Evolutionary conservation across 2,329 filamentous ascomycete genomes (phyloP).

Genomic region (Cladobotryum protrusum): DNA sequence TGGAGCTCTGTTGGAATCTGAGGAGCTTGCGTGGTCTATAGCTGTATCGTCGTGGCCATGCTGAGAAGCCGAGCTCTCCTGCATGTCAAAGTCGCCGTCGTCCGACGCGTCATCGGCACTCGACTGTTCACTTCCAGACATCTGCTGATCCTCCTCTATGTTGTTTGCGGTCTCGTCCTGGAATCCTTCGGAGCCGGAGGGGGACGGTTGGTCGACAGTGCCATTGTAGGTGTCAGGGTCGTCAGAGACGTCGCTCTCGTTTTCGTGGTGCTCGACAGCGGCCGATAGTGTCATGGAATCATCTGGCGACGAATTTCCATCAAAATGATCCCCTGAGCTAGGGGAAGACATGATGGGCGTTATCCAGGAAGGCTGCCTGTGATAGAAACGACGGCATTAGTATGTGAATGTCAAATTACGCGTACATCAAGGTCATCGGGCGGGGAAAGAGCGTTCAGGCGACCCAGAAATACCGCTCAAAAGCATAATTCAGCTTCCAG

Average conservation of each 20-base stretch:
- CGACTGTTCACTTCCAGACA: conserved; percentile 42
- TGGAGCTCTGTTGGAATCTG: conserved; percentile 58
- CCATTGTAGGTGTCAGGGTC: conserved; percentile 61
- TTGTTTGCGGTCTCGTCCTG: conserved; percentile 37
- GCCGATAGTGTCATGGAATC: conserved; percentile 36
- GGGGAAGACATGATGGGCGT: conserved; percentile 58
- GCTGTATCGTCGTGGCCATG: conserved; percentile 39
- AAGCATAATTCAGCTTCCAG: conserved; percentile 14
- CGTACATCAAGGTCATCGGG: conserved; percentile 17
- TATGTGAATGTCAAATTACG: conserved; percentile 15
- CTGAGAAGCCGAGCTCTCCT: conserved; percentile 45
- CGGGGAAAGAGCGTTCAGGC: conserved; percentile 20
- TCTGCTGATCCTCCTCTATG: conserved; percentile 32
- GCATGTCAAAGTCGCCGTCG: conserved; percentile 72
- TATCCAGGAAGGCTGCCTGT: conserved; percentile 53
- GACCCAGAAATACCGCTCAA: conserved; percentile 21
- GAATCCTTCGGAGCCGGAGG: conserved; percentile 35
- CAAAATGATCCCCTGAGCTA: conserved; percentile 55
- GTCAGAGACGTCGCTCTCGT: conserved; percentile 58
- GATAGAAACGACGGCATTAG: conserved; percentile 32
- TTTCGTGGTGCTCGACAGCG: conserved; percentile 28
- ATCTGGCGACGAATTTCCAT: conserved; percentile 58
- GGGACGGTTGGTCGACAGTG: conserved; percentile 41
- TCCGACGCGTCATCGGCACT: conserved; percentile 53
- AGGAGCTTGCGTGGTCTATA: conserved; percentile 58